phyloP scores from a whole-genome alignment of 345 rosid species.

The Salix dunnii region DNA sequence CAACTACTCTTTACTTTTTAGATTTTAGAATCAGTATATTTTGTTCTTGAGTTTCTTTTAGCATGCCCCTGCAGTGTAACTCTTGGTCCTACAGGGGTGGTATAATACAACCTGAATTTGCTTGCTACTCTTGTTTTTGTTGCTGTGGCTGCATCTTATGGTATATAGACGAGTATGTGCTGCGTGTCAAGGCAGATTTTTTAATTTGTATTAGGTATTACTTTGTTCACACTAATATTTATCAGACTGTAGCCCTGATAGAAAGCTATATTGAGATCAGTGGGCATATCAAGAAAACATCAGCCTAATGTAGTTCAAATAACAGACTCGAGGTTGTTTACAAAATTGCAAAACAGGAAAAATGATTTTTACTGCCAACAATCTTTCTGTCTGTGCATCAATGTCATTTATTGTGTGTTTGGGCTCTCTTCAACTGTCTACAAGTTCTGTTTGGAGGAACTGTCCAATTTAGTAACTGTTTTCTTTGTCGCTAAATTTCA shows the following conservation, averaged over 20 bases:
- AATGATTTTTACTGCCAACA: not conserved
- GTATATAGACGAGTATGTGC: not conserved
- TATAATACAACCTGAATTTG: not conserved
- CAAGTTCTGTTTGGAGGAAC: not conserved
- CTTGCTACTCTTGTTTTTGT: no score
- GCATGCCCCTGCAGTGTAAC: not conserved
- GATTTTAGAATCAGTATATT: not conserved
- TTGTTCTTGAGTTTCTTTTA: not conserved
- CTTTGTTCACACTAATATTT: no score
- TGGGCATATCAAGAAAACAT: no score
- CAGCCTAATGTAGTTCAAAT: no score
- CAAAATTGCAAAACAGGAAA: not conserved
- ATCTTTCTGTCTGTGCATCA: not conserved
- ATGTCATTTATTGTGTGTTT: not conserved
- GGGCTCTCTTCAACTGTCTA: not conserved
- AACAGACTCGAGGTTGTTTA: not conserved
- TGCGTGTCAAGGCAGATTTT: not conserved
- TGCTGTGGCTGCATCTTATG: not conserved
- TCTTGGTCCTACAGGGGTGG: not conserved
- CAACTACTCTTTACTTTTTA: not conserved
- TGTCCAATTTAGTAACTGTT: not conserved
- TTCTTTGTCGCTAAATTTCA: not conserved
- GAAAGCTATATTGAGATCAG: no score
- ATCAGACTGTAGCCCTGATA: no score
- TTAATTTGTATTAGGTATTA: no score